Evolutionary conservation across 1,139 yeast genomes (phyloP).

Genomic region (Scheffersomyces stambukii): DNA sequence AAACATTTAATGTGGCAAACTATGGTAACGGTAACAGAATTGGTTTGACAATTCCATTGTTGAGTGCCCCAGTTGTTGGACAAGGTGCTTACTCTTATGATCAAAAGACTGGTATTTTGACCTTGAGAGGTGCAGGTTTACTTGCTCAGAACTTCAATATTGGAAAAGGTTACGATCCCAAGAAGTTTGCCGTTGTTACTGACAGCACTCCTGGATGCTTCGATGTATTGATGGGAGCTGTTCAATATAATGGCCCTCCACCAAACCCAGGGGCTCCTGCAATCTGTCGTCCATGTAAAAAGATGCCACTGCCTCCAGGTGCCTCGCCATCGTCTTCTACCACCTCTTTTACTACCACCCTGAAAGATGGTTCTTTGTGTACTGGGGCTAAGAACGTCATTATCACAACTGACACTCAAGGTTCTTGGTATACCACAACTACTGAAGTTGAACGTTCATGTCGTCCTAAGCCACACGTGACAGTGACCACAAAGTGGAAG

Average conservation of each 20-base stretch:
- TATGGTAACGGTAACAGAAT: constrained; percentile 27
- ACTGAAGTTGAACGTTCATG: too few species aligned
- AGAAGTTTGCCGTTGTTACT: constrained; percentile 11
- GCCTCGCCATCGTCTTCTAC: constrained; percentile 3
- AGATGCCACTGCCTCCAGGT: constrained; percentile 13
- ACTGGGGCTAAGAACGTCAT: too few species aligned
- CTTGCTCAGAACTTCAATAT: constrained; percentile 17
- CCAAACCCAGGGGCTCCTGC: constrained; percentile 12
- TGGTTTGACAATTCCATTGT: constrained; percentile 15
- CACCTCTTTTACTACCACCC: too few species aligned
- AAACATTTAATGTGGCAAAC: constrained; percentile 25
- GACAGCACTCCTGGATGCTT: constrained; percentile 14
- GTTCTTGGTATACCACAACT: too few species aligned
- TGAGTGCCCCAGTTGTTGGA: constrained; percentile 8
- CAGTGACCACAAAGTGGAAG: too few species aligned
- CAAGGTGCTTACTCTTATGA: constrained; percentile 10
- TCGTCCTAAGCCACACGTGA: too few species aligned
- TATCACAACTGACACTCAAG: too few species aligned
- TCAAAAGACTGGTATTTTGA: constrained; percentile 18
- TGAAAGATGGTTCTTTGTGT: too few species aligned
- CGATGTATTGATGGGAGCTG: constrained; percentile 9
- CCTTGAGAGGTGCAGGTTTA: constrained; percentile 9
- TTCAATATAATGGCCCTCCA: constrained; percentile 16
- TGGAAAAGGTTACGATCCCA: constrained; percentile 18
- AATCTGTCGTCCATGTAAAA: constrained; percentile 12